Conservation (phyloP, 441 rosid genomes). For the Eutrema salsugineum region DNA sequence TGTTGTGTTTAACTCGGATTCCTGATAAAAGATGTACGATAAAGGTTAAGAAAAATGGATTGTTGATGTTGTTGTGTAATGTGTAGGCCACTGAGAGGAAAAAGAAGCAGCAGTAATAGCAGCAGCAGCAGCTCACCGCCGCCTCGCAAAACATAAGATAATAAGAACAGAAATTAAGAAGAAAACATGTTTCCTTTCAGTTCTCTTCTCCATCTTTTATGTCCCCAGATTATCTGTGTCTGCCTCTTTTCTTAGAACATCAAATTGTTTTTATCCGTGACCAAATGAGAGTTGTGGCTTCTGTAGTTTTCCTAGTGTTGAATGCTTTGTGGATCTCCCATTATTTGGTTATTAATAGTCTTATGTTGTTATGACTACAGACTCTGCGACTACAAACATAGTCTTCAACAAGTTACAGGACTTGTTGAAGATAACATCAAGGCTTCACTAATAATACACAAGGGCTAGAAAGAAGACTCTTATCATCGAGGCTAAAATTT, state of each 20-base stretch:
- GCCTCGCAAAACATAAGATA: slow-evolving; percentile 30
- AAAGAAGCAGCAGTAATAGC: slow-evolving; percentile 36
- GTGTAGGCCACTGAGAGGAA: slow-evolving; percentile 31
- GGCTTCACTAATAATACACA: no score
- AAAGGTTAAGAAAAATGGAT: no score
- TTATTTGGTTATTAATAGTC: background rate
- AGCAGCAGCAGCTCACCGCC: slow-evolving; percentile 34
- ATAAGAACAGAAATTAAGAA: background rate
- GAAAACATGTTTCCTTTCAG: background rate
- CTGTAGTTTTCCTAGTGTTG: slow-evolving; percentile 6
- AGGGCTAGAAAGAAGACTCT: no score
- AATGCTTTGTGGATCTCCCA: background rate
- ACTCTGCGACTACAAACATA: background rate
- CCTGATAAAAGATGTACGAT: no score
- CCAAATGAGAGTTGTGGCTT: slow-evolving; percentile 19
- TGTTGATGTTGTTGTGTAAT: background rate
- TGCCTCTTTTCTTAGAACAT: background rate
- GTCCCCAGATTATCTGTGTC: background rate
- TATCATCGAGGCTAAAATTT: no score
- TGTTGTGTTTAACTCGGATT: no score
- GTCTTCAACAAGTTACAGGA: no score
- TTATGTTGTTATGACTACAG: background rate
- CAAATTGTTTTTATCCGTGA: background rate
- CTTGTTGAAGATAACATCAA: no score
- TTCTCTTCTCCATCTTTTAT: background rate